Evolutionary conservation across 164 flowering plant species (phyloP).

Genomic region (Cinnamomum micranthum): DNA sequence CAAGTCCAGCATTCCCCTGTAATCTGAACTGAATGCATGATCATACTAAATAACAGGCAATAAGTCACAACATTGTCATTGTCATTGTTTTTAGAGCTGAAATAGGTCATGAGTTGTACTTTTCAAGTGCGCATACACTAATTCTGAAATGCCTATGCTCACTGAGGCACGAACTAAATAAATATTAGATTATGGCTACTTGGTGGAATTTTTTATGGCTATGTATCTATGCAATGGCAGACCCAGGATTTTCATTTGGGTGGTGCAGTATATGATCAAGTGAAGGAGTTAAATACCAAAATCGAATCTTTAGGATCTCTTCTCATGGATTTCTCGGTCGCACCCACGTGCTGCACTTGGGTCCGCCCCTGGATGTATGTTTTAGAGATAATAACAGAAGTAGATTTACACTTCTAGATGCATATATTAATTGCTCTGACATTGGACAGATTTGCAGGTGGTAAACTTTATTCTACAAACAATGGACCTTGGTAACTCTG

Average conservation of each 20-base stretch:
- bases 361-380: background rate
- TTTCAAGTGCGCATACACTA: background rate
- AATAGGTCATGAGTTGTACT: background rate
- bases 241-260: too few relatives aligned
- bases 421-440: slow-evolving; percentile 28
- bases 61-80: background rate
- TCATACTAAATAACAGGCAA: too few relatives aligned
- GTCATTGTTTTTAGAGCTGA: background rate
- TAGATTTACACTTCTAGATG: background rate
- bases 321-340: too few relatives aligned
- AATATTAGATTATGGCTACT: background rate
- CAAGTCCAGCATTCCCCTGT: too few relatives aligned
- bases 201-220: background rate
- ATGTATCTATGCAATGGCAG: background rate
- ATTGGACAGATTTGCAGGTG: slow-evolving; percentile 72
- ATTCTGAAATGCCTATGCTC: background rate
- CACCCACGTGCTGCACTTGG: too few relatives aligned
- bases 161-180: background rate
- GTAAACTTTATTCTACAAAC: slow-evolving; percentile 80
- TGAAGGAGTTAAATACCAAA: too few relatives aligned
- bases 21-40: too few relatives aligned
- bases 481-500: slow-evolving; percentile 81
- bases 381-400: background rate
- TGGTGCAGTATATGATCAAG: too few relatives aligned
- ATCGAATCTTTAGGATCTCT: too few relatives aligned